Conservation (phyloP, 495 filamentous ascomycete genomes). For the Mytilinidion resinicola region DNA sequence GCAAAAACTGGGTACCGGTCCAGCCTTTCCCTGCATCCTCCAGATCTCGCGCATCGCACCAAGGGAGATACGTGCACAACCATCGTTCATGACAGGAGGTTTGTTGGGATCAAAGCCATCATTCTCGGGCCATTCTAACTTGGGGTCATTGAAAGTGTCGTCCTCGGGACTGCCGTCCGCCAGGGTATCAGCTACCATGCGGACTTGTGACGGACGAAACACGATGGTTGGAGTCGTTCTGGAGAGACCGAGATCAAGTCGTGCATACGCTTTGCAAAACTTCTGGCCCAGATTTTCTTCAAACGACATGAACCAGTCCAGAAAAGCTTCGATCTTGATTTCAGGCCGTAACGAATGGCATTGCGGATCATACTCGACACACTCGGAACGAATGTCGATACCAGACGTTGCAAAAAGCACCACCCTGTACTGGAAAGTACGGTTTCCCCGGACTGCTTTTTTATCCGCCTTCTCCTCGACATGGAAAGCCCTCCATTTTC, state of each 20-base stretch:
- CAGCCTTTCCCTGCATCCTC: slow-evolving; percentile 5
- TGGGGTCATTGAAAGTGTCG: slow-evolving; percentile 26
- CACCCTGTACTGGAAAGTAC: slow-evolving; percentile 10
- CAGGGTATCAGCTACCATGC: slow-evolving; percentile 15
- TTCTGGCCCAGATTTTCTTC: slow-evolving; percentile 25
- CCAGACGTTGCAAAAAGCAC: slow-evolving; percentile 26
- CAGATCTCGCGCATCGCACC: slow-evolving; percentile 25
- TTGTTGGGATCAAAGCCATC: neutral
- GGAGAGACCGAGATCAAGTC: slow-evolving; percentile 34
- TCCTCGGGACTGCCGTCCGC: slow-evolving; percentile 28
- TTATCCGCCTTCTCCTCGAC: slow-evolving; percentile 24
- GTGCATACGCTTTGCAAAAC: slow-evolving; percentile 34
- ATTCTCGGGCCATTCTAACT: slow-evolving; percentile 11
- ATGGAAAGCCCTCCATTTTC: slow-evolving; percentile 31
- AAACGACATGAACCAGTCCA: slow-evolving; percentile 35
- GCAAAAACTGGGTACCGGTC: slow-evolving; percentile 59
- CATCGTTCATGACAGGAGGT: slow-evolving; percentile 30
- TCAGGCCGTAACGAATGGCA: neutral
- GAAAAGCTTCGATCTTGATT: slow-evolving; percentile 13
- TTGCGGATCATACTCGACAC: neutral
- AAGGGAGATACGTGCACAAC: slow-evolving; percentile 31
- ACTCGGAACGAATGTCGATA: slow-evolving; percentile 5
- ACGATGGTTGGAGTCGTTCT: slow-evolving; percentile 21
- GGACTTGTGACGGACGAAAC: slow-evolving; percentile 29
- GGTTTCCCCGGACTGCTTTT: slow-evolving; percentile 7